phyloP scores from a whole-genome alignment of 352 stramenopile species.

The Pythium periplocum region DNA sequence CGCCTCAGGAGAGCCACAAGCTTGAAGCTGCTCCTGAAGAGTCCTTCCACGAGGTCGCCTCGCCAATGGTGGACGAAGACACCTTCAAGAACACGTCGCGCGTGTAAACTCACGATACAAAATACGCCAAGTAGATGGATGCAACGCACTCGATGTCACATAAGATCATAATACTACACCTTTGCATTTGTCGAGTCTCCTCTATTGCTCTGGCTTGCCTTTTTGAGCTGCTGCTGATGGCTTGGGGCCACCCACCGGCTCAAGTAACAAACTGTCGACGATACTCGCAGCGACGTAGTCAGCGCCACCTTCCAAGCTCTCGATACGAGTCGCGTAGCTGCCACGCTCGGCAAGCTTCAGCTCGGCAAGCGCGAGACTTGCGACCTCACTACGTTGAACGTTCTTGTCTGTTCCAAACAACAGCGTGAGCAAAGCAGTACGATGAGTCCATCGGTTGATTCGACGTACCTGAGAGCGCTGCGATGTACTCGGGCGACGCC shows the following conservation, averaged over 20 bases:
- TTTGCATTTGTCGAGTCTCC: no score
- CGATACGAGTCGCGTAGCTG: conserved; percentile 45
- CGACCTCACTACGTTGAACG: conserved; percentile 27
- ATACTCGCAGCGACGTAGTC: conserved; percentile 82
- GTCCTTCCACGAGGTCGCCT: conserved; percentile 9
- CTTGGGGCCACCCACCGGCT: conserved; percentile 11
- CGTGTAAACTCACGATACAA: no score
- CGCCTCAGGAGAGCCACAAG: conserved; percentile 19
- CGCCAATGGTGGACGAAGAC: conserved; percentile 8
- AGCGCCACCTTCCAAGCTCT: conserved; percentile 65
- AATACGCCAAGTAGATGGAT: no score
- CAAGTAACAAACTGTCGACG: conserved; percentile 67
- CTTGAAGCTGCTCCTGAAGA: background rate
- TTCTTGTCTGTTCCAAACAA: conserved; percentile 5
- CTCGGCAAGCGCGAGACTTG: conserved; percentile 57
- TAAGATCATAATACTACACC: no score
- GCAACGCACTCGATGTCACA: no score
- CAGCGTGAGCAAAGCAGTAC: background rate
- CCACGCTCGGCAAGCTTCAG: conserved; percentile 48
- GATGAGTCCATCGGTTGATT: background rate
- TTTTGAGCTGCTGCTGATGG: no score
- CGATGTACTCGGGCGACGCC: conserved; percentile 8
- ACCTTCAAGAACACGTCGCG: no score
- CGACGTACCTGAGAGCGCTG: conserved; percentile 8
- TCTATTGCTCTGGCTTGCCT: no score